These are phyloP conservation scores for Backusella sp. DNA, from an alignment of 192 early-diverging fungal species.

Conservation along the genomic window DNA sequence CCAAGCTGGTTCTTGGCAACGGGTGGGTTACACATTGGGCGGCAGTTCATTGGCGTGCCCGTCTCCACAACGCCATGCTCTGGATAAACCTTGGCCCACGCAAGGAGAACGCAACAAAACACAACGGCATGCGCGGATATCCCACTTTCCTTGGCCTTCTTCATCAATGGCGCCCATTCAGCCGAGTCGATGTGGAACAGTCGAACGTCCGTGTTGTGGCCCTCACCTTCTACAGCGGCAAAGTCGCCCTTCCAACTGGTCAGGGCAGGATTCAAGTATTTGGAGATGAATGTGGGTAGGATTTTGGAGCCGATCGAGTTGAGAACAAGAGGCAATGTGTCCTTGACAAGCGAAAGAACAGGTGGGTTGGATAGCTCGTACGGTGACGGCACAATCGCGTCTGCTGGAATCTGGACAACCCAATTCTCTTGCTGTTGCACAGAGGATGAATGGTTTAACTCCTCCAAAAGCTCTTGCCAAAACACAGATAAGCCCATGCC, in stretches of 20 bases:
- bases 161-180: background rate
- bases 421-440: background rate
- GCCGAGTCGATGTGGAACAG: background rate
- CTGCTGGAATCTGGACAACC: background rate
- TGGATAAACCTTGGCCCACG: slow-evolving; percentile 20
- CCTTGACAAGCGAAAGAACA: background rate
- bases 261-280: background rate
- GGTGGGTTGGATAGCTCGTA: slow-evolving; percentile 18
- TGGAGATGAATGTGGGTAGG: background rate
- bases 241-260: slow-evolving; percentile 19
- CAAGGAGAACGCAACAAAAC: background rate
- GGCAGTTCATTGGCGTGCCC: slow-evolving; percentile 27
- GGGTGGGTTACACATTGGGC: slow-evolving; percentile 16
- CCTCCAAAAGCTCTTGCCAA: slow-evolving; percentile 17
- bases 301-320: slow-evolving; percentile 5
- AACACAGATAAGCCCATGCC: slow-evolving; percentile 29
- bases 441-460: background rate
- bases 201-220: background rate
- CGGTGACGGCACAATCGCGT: background rate
- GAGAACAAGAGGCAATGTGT: slow-evolving; percentile 15
- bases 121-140: slow-evolving; percentile 19
- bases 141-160: background rate
- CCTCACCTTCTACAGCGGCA: slow-evolving; percentile 8
- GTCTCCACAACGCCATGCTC: background rate
- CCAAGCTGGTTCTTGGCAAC: slow-evolving; percentile 17